Base-by-base conservation (phyloP, 495 filamentous ascomycete genomes). In the Penicillium paxilli region DNA sequence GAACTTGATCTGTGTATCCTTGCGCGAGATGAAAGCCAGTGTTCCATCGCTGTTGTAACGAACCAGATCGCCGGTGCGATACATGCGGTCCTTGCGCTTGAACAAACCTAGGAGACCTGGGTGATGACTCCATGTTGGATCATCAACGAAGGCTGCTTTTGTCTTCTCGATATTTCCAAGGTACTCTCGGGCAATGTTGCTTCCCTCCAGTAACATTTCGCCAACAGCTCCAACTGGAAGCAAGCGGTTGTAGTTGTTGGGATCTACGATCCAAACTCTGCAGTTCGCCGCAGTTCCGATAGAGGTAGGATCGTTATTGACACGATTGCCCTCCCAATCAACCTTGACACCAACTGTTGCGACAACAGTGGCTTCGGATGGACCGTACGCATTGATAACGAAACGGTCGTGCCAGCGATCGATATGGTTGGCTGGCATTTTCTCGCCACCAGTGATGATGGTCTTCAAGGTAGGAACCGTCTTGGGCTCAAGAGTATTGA, bases 1-100 rank as follows among this genome's bases (percentile, higher is more conserved):
- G 8, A 89, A 67, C 63, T 89, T 89, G 24, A 86, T 80, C 55
- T 87, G 84, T 14, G 81, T 79, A 45, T 87, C 86, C 46, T 80
- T 81, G 12, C 86, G 78, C 5, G 83, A 81, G 17, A 88, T 69
- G 52, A 74, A 80, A 0, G 54, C 53, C 9, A 85, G 61, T 1
- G 69, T 76, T 4, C 81, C 81, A 53, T 83, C 78, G 6, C 69
- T 64, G 51, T 78, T 79, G 59, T 83, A 84, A 3, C 75, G 69
- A 1, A 77, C 78, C 8, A 83, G 68, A 58, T 81, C 76, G 23
- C 79, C 78, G 23, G 80, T 78, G 24, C 72, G 70, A 48, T 81
- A 81, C 64, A 71, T 72, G 25, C 68, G 67, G 10, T 69, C 64
- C 17, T 55, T 65, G 8, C 55, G 57, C 7, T 46, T 51, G 52